phyloP scores from a whole-genome alignment of 768 basidiomycete species.

The Rubroboletus pulcherrimus region DNA sequence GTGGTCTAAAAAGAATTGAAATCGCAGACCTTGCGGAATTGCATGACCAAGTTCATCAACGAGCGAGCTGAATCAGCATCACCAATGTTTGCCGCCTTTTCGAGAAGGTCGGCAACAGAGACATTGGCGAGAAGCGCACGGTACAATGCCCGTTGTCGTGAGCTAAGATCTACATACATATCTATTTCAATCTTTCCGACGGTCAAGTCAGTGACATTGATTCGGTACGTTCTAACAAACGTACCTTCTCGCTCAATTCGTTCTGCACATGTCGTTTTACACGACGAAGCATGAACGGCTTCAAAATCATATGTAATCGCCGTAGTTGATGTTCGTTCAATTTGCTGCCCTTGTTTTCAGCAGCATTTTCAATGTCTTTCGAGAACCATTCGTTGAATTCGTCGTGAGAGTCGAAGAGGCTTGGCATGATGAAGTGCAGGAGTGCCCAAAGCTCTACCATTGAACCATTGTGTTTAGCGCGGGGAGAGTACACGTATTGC shows the following conservation, averaged over 20 bases:
- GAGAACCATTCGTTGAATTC: conserved; percentile 99
- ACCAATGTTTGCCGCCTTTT: conserved; percentile 87
- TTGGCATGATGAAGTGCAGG: conserved; percentile 99
- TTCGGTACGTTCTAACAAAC: conserved; percentile 38
- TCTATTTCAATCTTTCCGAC: conserved; percentile 89
- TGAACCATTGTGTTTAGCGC: not conserved
- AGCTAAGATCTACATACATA: conserved; percentile 89
- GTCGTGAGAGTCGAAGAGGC: conserved; percentile 96
- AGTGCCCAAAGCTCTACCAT: conserved; percentile 91
- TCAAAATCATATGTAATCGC: conserved; percentile 96
- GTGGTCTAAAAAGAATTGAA: not conserved
- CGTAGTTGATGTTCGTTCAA: conserved; percentile 94
- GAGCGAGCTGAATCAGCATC: conserved; percentile 90
- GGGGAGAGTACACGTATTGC: not conserved
- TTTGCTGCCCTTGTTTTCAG: conserved; percentile 85
- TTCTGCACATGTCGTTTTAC: conserved; percentile 99
- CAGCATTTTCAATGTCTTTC: conserved; percentile 96
- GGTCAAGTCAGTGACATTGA: conserved; percentile 80
- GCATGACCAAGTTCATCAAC: conserved; percentile 99
- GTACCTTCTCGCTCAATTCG: conserved; percentile 95
- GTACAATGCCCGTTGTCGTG: conserved; percentile 88
- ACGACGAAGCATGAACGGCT: conserved; percentile 97
- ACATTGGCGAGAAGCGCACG: conserved; percentile 88
- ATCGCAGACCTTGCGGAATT: conserved; percentile 84
- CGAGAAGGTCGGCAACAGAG: conserved; percentile 89